Conservation (phyloP, 768 basidiomycete genomes). For the Arthromyces matolae region DNA sequence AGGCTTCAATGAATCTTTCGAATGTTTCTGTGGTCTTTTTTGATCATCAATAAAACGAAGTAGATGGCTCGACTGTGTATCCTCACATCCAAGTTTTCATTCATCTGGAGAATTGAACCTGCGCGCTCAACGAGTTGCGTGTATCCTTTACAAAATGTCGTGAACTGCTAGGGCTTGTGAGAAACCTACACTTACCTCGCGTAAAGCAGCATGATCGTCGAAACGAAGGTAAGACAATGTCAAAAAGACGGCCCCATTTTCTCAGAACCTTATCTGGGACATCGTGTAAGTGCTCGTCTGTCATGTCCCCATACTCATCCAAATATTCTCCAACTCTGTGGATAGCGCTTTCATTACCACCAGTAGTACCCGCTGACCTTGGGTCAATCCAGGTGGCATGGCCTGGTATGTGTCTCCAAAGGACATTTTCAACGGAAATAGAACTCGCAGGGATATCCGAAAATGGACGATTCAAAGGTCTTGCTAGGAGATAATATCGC, state of each 20-base stretch:
- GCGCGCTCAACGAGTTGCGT: constrained; percentile 73
- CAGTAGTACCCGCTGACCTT: constrained; percentile 16
- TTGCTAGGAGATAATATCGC: constrained; percentile 78
- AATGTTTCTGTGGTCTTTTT: constrained; percentile 63
- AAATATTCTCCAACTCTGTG: constrained; percentile 37
- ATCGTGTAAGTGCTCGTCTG: constrained; percentile 22
- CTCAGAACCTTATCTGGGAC: constrained; percentile 60
- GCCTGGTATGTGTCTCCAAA: constrained; percentile 58
- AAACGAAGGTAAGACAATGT: constrained; percentile 67
- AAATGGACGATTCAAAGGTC: constrained; percentile 40
- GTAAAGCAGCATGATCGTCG: constrained; percentile 77
- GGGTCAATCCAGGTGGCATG: constrained; percentile 37
- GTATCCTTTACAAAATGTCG: constrained; percentile 46
- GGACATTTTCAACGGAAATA: constrained; percentile 11
- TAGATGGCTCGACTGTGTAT: neutral
- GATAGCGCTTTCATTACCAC: constrained; percentile 5
- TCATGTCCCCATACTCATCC: constrained; percentile 24
- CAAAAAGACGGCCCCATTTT: constrained; percentile 80
- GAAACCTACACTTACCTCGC: constrained; percentile 44
- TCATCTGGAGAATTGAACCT: constrained; percentile 75
- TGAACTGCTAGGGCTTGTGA: neutral
- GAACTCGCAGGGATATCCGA: constrained; percentile 16
- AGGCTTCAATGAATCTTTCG: constrained; percentile 47
- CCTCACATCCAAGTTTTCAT: constrained; percentile 60
- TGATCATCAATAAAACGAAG: neutral